A percentile compares a stretch with the other conserved stretches of the same genome.
These are phyloP conservation scores for Coemansia sp. DNA, from an alignment of 192 early-diverging fungal species.

Conservation along the genomic window DNA sequence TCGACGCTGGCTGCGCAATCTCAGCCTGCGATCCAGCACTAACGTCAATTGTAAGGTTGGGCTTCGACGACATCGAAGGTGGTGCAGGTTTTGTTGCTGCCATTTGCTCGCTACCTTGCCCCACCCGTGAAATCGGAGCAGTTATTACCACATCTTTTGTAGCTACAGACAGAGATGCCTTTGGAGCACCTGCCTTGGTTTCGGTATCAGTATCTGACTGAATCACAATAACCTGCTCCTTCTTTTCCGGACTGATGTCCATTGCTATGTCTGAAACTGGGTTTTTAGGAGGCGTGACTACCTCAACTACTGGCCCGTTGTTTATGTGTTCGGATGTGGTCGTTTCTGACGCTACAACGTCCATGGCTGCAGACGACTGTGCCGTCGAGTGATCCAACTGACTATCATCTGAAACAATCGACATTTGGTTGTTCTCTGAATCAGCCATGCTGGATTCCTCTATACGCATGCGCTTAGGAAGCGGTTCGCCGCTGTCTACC, in stretches of 20 bases:
- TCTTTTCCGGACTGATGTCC: neutral
- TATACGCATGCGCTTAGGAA: slow-evolving; percentile 39
- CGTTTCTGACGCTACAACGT: too few species aligned
- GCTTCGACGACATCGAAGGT: neutral
- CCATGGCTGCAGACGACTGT: neutral
- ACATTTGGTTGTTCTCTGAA: neutral
- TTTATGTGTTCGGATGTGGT: too few species aligned
- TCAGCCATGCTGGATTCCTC: neutral
- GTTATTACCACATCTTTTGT: too few species aligned
- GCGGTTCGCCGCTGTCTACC: slow-evolving; percentile 13
- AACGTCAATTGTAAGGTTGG: neutral
- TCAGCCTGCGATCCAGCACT: slow-evolving; percentile 7
- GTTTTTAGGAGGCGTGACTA: neutral
- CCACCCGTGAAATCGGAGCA: too few species aligned
- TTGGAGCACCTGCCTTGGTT: neutral
- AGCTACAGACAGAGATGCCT: too few species aligned
- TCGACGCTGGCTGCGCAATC: slow-evolving; percentile 5
- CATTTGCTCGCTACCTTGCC: too few species aligned
- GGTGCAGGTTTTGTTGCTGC: neutral
- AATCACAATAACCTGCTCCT: neutral
- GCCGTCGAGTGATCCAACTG: neutral
- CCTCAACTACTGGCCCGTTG: neutral
- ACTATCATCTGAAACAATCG: neutral
- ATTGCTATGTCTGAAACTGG: neutral
- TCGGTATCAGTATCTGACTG: neutral